phyloP scores from a whole-genome alignment of 2,329 filamentous ascomycete species.

The Metarhizium humberi region DNA sequence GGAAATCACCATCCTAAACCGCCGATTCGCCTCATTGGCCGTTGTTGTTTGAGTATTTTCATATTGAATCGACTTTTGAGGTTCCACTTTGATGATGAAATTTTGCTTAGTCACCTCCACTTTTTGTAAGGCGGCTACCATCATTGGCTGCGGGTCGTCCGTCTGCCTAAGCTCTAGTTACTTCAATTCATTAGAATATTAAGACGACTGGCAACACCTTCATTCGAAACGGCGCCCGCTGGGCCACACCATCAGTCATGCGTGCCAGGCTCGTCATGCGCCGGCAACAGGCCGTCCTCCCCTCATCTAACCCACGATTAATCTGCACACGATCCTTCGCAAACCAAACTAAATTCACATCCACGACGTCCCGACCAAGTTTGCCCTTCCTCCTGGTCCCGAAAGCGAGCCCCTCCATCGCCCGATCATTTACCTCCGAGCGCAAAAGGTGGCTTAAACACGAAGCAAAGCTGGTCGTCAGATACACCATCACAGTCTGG shows the following conservation, averaged over 20 bases:
- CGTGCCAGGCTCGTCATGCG: conserved; percentile 29
- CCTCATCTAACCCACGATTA: conserved; percentile 9
- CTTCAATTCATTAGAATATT: not conserved
- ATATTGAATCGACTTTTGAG: not conserved
- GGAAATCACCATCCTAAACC: not conserved
- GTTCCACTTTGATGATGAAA: not conserved
- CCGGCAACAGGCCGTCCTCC: conserved; percentile 10
- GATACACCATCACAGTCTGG: conserved; percentile 59
- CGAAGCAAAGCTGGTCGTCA: conserved; percentile 60
- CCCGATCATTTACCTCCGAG: conserved; percentile 72
- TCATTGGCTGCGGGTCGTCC: no score
- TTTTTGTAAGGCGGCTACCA: no score
- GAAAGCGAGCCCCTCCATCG: conserved; percentile 41
- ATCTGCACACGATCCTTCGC: conserved; percentile 18
- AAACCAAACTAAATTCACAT: conserved; percentile 18
- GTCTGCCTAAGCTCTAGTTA: no score
- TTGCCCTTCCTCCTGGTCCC: conserved; percentile 41
- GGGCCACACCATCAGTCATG: conserved; percentile 19
- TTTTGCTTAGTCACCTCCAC: conserved; percentile 2
- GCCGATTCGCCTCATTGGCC: not conserved
- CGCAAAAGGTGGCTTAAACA: conserved; percentile 60
- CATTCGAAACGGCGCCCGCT: not conserved
- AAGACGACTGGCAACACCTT: not conserved
- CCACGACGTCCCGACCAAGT: conserved; percentile 22
- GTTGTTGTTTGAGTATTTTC: not conserved